A percentile compares a stretch with the other conserved stretches of the same genome.
These are phyloP conservation scores for Elsinoe australis DNA, from an alignment of 2,329 filamentous ascomycete species.

Conservation along the genomic window DNA sequence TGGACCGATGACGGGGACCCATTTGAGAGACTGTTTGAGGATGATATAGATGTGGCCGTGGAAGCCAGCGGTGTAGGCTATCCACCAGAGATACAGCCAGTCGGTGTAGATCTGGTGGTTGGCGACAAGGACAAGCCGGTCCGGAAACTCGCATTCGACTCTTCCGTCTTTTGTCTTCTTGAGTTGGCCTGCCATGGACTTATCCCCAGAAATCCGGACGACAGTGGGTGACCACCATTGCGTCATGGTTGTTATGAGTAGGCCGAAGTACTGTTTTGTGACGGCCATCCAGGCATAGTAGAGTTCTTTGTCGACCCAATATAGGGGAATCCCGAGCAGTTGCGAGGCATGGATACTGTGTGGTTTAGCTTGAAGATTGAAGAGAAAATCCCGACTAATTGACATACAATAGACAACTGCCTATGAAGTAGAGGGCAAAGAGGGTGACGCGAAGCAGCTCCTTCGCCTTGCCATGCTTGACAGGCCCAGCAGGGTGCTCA, in stretches of 20 bases:
- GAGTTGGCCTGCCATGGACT: conserved; percentile 68
- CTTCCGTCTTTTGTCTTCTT: conserved; percentile 61
- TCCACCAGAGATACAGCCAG: conserved; percentile 92
- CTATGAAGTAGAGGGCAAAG: conserved; percentile 41
- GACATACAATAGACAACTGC: conserved; percentile 34
- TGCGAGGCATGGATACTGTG: conserved; percentile 55
- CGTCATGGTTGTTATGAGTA: conserved; percentile 69
- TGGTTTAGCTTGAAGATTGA: neutral
- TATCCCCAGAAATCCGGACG: conserved; percentile 76
- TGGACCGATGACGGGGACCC: conserved; percentile 69
- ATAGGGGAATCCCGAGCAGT: conserved; percentile 63
- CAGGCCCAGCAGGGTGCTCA: conserved; percentile 28
- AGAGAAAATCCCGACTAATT: neutral
- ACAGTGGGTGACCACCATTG: conserved; percentile 81
- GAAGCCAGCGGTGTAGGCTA: conserved; percentile 76
- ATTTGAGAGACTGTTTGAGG: conserved; percentile 77
- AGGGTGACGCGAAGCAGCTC: conserved; percentile 39
- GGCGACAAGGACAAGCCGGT: conserved; percentile 73
- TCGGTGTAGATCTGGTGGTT: conserved; percentile 90
- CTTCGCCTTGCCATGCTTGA: conserved; percentile 37
- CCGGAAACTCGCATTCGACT: conserved; percentile 70
- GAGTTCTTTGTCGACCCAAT: conserved; percentile 62
- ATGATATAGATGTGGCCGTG: conserved; percentile 87
- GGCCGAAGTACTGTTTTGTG: conserved; percentile 76
- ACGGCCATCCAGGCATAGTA: conserved; percentile 81